Percentiles rank a stretch among this genome's conserved stretches.
phyloP scores from a whole-genome alignment of 1,284 basidiomycete genomes.

The Ustilago trichophora region DNA sequence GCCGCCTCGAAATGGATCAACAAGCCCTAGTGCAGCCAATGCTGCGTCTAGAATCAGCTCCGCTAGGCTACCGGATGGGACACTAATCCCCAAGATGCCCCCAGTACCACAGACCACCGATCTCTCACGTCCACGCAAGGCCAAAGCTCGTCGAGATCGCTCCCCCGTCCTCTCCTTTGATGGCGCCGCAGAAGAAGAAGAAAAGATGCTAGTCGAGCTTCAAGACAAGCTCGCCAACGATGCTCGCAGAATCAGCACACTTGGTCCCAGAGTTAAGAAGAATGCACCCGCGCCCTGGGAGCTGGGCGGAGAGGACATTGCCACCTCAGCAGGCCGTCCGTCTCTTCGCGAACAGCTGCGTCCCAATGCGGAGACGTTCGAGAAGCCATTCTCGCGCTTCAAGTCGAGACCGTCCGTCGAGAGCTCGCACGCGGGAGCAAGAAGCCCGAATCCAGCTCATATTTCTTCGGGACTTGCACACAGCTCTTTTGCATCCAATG shows the following conservation, averaged over 20 bases:
- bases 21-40: background rate
- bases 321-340: slow-evolving; percentile 13
- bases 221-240: slow-evolving; percentile 32
- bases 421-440: background rate
- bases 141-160: slow-evolving; percentile 35
- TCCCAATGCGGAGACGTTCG: slow-evolving; percentile 29
- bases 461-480: slow-evolving; percentile 7
- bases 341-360: slow-evolving; percentile 36
- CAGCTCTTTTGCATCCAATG: slow-evolving; percentile 2
- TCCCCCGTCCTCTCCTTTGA: slow-evolving; percentile 53
- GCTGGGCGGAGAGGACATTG: slow-evolving; percentile 43
- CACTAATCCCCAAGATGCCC: slow-evolving; percentile 51
- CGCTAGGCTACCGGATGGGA: slow-evolving; percentile 40
- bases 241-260: slow-evolving; percentile 36
- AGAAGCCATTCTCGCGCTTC: slow-evolving; percentile 39
- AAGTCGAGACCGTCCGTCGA: slow-evolving; percentile 42
- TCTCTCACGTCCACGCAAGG: slow-evolving; percentile 13
- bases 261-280: slow-evolving; percentile 60
- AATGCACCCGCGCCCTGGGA: slow-evolving; percentile 61
- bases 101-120: slow-evolving; percentile 36
- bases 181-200: slow-evolving; percentile 53
- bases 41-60: slow-evolving; percentile 1
- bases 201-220: slow-evolving; percentile 31
- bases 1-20: slow-evolving; percentile 3
- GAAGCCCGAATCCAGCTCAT: slow-evolving; percentile 21